A percentile compares a stretch with the other conserved stretches of the same genome.
phyloP scores from a whole-genome alignment of 176 grass and related monocot genomes.

The Thalia dealbata region DNA sequence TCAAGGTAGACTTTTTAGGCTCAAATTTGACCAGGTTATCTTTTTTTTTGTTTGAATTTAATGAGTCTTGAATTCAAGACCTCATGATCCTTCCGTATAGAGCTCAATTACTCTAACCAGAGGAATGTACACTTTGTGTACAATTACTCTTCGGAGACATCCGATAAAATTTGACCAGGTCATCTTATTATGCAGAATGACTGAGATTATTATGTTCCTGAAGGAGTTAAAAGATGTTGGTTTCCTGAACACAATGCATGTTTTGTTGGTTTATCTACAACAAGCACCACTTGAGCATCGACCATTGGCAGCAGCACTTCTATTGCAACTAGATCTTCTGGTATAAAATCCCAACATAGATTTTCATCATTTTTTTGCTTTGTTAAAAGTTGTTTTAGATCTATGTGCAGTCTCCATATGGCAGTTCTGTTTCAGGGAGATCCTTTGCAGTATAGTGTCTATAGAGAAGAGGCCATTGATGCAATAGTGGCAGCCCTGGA shows the following conservation, averaged over 20 bases:
- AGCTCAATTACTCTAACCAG: too few species aligned
- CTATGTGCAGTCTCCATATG: conserved; percentile 13
- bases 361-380: conserved; percentile 5
- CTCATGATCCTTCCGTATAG: too few species aligned
- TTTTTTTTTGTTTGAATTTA: too few species aligned
- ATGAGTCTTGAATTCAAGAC: too few species aligned
- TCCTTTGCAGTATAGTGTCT: conserved; percentile 77
- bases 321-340: conserved; percentile 88
- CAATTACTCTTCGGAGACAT: too few species aligned
- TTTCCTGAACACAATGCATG: conserved; percentile 84
- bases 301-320: conserved; percentile 66
- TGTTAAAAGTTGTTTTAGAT: neutral
- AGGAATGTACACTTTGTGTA: too few species aligned
- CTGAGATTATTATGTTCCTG: conserved; percentile 55
- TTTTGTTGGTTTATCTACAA: conserved; percentile 85
- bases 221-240: conserved; percentile 62
- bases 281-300: conserved; percentile 68
- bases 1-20: neutral
- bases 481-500: conserved; percentile 58
- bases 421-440: conserved; percentile 64
- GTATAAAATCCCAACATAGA: conserved; percentile 30
- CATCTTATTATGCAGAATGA: conserved; percentile 48
- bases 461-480: conserved; percentile 78
- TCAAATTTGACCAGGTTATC: conserved; percentile 21
- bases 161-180: conserved; percentile 23